Evolutionary conservation across 2,329 filamentous ascomycete genomes (phyloP).

Genomic region (Aureobasidium pullulans): DNA sequence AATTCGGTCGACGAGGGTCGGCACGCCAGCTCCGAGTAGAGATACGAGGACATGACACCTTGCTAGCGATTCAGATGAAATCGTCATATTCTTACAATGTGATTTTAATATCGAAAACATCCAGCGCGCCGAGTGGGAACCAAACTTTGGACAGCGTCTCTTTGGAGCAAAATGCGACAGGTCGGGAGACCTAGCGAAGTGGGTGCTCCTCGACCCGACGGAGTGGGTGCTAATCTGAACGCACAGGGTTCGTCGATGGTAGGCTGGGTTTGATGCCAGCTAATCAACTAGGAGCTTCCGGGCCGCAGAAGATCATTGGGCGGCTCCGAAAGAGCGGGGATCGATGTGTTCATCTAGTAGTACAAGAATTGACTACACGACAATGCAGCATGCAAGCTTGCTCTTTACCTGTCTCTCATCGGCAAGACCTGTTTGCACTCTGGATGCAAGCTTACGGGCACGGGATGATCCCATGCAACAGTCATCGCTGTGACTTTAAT

Average conservation of each 20-base stretch:
- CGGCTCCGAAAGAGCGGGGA: conserved; percentile 6
- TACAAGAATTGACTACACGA: conserved; percentile 12
- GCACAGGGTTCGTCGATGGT: conserved; percentile 13
- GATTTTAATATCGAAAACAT: background rate
- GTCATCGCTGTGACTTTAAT: background rate
- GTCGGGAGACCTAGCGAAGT: conserved; percentile 2
- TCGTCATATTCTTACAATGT: background rate
- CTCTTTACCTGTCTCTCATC: conserved; percentile 7
- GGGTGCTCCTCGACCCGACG: conserved; percentile 8
- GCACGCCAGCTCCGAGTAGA: background rate
- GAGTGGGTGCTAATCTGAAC: conserved; percentile 1
- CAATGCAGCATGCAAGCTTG: conserved; percentile 11
- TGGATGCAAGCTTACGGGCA: conserved; percentile 4
- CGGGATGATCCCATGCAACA: conserved; percentile 4
- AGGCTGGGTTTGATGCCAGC: conserved; percentile 11
- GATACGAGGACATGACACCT: background rate
- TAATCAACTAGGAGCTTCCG: conserved; percentile 11
- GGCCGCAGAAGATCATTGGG: conserved; percentile 13
- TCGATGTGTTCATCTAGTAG: conserved; percentile 9
- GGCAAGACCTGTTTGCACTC: conserved; percentile 9
- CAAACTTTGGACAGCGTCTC: conserved; percentile 4
- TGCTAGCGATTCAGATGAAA: background rate
- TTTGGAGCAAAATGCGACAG: conserved; percentile 10
- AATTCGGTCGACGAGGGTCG: background rate
- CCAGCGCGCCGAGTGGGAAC: conserved; percentile 3